Evolutionary conservation across 225 moss, liverwort and hornwort species (phyloP).

Genomic region (Pseudisothecium myosuroides): DNA sequence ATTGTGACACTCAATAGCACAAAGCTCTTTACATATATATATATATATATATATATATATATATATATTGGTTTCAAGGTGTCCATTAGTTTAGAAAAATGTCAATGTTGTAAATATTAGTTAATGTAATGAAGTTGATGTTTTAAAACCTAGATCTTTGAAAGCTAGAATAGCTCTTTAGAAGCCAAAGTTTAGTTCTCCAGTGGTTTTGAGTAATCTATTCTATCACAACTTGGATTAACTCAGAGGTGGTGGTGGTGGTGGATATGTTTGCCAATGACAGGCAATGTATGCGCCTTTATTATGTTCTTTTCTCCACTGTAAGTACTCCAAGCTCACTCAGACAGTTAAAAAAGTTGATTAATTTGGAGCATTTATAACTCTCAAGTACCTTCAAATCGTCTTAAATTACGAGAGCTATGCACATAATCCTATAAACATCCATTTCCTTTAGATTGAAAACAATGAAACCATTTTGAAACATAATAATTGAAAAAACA

Average conservation of each 20-base stretch:
- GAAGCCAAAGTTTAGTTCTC: neutral
- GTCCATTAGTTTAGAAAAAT: rapidly evolving
- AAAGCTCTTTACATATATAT: no score
- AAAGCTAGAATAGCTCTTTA: neutral
- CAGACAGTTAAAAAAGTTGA: neutral
- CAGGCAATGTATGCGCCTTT: constrained; percentile 43
- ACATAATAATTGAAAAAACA: neutral
- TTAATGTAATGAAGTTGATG: neutral
- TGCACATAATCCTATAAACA: neutral
- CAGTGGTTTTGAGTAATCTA: neutral
- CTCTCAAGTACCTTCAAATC: neutral
- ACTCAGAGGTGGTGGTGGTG: rapidly evolving
- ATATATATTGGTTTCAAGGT: neutral
- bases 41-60: no score
- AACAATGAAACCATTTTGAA: no score
- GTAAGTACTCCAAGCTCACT: neutral
- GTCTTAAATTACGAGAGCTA: no score
- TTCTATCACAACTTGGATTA: neutral
- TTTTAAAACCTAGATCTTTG: neutral
- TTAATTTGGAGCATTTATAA: neutral
- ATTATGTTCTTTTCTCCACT: constrained; percentile 46
- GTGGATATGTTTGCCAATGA: neutral
- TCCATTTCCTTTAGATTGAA: neutral
- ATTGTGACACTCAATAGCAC: no score
- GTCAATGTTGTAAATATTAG: neutral